Percentiles rank a stretch among this genome's conserved stretches.
phyloP scores from a whole-genome alignment of 2,329 filamentous ascomycete genomes.

The Aspergillus sp. region DNA sequence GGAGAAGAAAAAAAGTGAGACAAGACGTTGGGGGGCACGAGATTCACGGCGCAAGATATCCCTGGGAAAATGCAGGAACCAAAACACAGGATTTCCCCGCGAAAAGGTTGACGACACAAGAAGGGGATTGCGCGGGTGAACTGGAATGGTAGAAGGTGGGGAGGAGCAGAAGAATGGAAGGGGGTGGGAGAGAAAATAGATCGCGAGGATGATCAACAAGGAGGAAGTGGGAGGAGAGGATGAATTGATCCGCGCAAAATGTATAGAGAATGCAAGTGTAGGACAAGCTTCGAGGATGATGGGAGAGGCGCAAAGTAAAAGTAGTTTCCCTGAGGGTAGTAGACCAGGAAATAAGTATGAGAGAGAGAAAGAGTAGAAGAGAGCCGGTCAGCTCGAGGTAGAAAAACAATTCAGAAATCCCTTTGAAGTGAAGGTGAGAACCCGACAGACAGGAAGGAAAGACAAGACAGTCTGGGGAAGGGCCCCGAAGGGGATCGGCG shows the following conservation, averaged over 20 bases:
- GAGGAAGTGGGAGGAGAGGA: not conserved
- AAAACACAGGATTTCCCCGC: constrained; percentile 7
- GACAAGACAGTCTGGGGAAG: constrained; percentile 40
- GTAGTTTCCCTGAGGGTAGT: constrained; percentile 4
- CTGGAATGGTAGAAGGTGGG: constrained; percentile 4
- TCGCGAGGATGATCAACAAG: constrained; percentile 17
- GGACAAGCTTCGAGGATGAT: constrained; percentile 11
- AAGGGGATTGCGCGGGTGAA: not conserved
- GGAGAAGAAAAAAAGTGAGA: not conserved
- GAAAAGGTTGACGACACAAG: not conserved
- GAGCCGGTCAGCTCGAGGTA: constrained; percentile 15
- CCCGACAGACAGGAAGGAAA: constrained; percentile 24
- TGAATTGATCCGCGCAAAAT: constrained; percentile 18
- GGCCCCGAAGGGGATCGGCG: constrained; percentile 43
- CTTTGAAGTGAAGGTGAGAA: constrained; percentile 10
- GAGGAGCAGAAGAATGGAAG: constrained; percentile 5
- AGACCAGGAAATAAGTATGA: constrained; percentile 12
- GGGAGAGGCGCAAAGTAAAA: constrained; percentile 12
- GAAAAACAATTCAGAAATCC: constrained; percentile 9
- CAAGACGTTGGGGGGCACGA: constrained; percentile 1
- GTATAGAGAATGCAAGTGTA: not conserved
- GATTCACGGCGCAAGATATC: constrained; percentile 8
- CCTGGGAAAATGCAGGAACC: constrained; percentile 3
- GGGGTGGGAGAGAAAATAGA: not conserved
- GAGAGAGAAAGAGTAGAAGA: not conserved